These are phyloP conservation scores for Nigrospora oryzae DNA, from an alignment of 2,329 filamentous ascomycete species.

Conservation along the genomic window DNA sequence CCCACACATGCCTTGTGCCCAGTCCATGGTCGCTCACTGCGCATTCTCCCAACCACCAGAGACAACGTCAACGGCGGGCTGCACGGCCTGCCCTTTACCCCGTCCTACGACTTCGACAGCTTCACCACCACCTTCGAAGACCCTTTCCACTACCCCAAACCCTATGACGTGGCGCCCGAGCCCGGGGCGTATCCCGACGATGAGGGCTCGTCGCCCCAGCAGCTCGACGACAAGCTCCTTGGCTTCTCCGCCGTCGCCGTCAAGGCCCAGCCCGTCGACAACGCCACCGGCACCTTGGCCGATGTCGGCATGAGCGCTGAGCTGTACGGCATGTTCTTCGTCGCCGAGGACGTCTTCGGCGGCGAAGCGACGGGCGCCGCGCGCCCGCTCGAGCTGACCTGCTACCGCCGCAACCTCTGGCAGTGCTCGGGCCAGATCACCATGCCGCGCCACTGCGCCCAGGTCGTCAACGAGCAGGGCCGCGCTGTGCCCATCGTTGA, in stretches of 20 bases:
- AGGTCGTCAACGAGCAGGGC: conserved; percentile 66
- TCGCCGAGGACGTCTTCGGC: conserved; percentile 73
- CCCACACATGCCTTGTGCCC: too few species aligned
- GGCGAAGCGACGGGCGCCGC: conserved; percentile 36
- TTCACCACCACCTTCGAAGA: conserved; percentile 58
- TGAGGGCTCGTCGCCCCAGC: conserved; percentile 42
- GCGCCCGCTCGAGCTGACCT: conserved; percentile 74
- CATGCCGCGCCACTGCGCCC: conserved; percentile 62
- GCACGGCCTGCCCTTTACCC: conserved; percentile 42
- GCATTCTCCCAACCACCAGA: conserved; percentile 13
- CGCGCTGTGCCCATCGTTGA: conserved; percentile 70
- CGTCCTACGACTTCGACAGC: conserved; percentile 52
- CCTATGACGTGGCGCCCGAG: conserved; percentile 34
- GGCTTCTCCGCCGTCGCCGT: conserved; percentile 60
- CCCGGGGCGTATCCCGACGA: conserved; percentile 29
- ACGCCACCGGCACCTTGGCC: conserved; percentile 48
- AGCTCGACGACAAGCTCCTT: conserved; percentile 63
- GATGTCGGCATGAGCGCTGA: conserved; percentile 65
- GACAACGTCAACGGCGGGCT: conserved; percentile 33
- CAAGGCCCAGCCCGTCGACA: conserved; percentile 56
- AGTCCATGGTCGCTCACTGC: too few species aligned
- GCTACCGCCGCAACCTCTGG: conserved; percentile 90
- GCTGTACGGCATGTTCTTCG: conserved; percentile 82
- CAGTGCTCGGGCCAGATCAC: conserved; percentile 86
- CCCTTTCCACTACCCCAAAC: conserved; percentile 50